Base-by-base conservation (phyloP, 148 eudicot genomes). In the Rhododendron kiyosumense region DNA sequence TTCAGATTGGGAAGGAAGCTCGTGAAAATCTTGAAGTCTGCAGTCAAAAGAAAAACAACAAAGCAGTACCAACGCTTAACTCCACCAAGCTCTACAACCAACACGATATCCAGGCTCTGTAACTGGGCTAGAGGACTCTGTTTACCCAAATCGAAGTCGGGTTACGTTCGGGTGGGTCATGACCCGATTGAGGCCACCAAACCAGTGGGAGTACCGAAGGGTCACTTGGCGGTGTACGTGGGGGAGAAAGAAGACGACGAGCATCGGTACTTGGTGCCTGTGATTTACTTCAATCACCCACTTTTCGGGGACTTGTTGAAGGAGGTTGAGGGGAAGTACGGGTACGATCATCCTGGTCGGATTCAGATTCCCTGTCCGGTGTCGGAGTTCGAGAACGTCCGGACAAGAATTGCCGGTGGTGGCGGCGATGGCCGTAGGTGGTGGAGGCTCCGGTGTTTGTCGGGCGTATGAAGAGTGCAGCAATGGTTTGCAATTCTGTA, bases 341-440 rank as follows among this genome's bases (percentile, higher is more conserved):
- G 94, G 80, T 91, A 87, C 57, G 85, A 89, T 48, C 83, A 94
- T 74, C 87, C 89, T 48, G 94, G 94, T 69, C 89, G 93, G 80
- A 91, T 94, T 83, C 88, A 84, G 22, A 88, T 94, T 26, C 96
- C 96, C 0, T 94, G 96, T 85, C 93, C 88, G 63, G 81, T 87
- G 4, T 87, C 93, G 2, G 93, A 91, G 84, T 92, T 93, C 22
- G 89, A 93, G 89, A 84, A 81, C 1, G 94, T 96, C 4, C 87
- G 86, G 74, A 91, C 86, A 52, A 91, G 74, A 86, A 95, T 96
- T 38, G 92, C 92, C 59, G 49, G 28, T 9, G 69, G 45, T 1
- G 49, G 49, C 0, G 85, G 46, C 14, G 87, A 84, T 81, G 85
- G 87, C 69, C 83, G 83, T 59, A 74, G 85, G 22, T 28, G 86